Evolutionary conservation across 2,329 filamentous ascomycete genomes (phyloP).

Genomic region (Diaporthe ampelina): DNA sequence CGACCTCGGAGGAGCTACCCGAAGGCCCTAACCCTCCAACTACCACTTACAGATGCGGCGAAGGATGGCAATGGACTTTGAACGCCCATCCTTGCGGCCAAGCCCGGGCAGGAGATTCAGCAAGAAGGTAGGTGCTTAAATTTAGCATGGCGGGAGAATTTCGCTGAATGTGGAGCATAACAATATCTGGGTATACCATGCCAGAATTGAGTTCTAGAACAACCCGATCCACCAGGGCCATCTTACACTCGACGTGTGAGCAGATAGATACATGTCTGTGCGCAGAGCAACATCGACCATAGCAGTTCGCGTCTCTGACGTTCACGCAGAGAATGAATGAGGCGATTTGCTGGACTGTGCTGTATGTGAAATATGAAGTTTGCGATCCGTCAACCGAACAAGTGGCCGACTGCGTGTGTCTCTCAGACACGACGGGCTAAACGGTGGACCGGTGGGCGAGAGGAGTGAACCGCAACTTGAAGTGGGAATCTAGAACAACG

Average conservation of each 20-base stretch:
- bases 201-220: not conserved
- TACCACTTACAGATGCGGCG: not conserved
- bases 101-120: constrained; percentile 5
- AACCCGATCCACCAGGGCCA: not conserved
- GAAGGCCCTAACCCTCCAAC: not conserved
- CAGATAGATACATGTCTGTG: not conserved
- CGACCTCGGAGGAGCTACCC: not conserved
- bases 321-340: not conserved
- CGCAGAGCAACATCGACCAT: not conserved
- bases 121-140: not conserved
- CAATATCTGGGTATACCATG: not conserved
- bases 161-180: not conserved
- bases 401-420: not conserved
- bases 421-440: not conserved
- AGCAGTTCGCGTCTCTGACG: not conserved
- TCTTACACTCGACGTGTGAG: not conserved
- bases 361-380: not conserved
- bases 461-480: not conserved
- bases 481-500: not conserved
- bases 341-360: not conserved
- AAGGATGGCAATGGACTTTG: not conserved
- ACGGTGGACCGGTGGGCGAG: not conserved
- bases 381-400: not conserved
- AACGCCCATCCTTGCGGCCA: constrained; percentile 19
- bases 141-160: not conserved